Evolutionary conservation across 225 moss, liverwort and hornwort genomes (phyloP).

Genomic region (Marchantia paleacea): DNA sequence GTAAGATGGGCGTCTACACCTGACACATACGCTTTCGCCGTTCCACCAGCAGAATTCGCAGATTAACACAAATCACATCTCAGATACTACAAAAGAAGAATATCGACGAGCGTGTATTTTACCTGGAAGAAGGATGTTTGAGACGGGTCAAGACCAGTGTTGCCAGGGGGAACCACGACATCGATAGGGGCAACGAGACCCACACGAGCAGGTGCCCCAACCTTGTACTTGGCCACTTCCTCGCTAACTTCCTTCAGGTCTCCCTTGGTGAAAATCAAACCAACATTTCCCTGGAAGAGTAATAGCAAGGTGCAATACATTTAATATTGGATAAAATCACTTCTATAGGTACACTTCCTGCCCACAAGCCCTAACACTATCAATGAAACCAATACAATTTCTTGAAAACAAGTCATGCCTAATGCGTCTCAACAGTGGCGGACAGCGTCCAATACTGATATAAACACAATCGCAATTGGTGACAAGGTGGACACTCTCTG

Average conservation of each 20-base stretch:
- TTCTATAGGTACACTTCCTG: too few species aligned
- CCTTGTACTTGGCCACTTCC: constrained; percentile 82
- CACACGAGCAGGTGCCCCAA: constrained; percentile 96
- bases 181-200: constrained; percentile 88
- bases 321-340: not conserved
- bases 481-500: too few species aligned
- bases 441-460: too few species aligned
- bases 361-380: not conserved
- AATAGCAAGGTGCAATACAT: not conserved
- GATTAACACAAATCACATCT: not conserved
- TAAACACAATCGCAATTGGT: too few species aligned
- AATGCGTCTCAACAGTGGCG: too few species aligned
- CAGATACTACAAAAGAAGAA: not conserved
- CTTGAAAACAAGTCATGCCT: too few species aligned
- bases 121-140: constrained; percentile 97
- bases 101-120: too few species aligned
- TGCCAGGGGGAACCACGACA: constrained; percentile 89
- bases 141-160: constrained; percentile 88
- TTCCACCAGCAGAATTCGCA: not conserved
- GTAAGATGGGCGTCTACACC: not conserved
- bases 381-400: not conserved
- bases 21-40: not conserved
- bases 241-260: constrained; percentile 92
- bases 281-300: constrained; percentile 72
- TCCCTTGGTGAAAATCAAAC: constrained; percentile 92